phyloP scores from a whole-genome alignment of 768 basidiomycete genomes.

The Tylopilus cervinicoccineus region DNA sequence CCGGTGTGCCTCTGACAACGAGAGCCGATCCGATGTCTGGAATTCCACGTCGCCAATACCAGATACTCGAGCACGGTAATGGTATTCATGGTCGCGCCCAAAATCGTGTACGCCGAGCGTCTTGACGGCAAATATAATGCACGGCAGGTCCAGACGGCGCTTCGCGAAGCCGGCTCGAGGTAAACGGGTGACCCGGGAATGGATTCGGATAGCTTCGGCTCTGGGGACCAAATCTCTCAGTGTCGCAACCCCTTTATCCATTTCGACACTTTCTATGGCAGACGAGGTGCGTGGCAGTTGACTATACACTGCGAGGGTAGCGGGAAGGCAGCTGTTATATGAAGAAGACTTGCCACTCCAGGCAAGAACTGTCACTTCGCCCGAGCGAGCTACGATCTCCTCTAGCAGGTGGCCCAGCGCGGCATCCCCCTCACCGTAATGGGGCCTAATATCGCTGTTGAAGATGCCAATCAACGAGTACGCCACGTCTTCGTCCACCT shows the following conservation, averaged over 20 bases:
- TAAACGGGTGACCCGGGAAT: not conserved
- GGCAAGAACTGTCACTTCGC: slow-evolving; percentile 4
- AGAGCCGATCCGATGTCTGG: not conserved
- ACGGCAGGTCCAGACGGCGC: not conserved
- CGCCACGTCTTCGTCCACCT: not conserved
- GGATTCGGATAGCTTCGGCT: not conserved
- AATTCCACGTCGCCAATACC: slow-evolving; percentile 4
- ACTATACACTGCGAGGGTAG: not conserved
- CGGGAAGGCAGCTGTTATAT: not conserved
- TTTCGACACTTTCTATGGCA: not conserved
- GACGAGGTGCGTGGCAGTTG: not conserved
- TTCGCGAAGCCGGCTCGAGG: not conserved
- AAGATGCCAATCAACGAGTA: not conserved
- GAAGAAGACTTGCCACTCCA: slow-evolving; percentile 3
- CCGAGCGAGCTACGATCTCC: slow-evolving; percentile 5
- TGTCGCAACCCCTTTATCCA: not conserved
- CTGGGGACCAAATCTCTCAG: not conserved
- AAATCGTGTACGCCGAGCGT: not conserved
- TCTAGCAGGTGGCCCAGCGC: slow-evolving; percentile 12
- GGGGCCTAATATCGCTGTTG: not conserved
- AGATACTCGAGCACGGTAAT: slow-evolving; percentile 3
- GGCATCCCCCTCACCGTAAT: slow-evolving; percentile 2
- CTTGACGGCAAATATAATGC: not conserved
- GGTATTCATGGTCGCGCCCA: not conserved
- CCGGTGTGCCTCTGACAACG: not conserved